Base-by-base conservation (phyloP, 768 basidiomycete genomes). In the Mycena olivaceomarginata region DNA sequence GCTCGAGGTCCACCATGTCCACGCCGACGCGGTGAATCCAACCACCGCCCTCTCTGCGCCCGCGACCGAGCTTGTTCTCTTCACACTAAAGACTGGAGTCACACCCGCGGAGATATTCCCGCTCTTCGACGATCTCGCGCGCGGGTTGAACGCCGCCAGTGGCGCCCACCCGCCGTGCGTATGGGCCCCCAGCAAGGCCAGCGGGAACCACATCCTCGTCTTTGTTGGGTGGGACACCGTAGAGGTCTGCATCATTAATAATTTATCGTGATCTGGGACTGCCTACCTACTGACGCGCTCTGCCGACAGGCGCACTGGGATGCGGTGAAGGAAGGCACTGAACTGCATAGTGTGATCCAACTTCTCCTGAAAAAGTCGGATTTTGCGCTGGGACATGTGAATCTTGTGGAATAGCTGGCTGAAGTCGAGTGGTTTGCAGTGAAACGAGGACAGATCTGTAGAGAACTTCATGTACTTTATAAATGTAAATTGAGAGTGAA, bases 201-300 rank as follows among this genome's bases (percentile, higher is more conserved):
- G 48, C 43, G 57, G 12, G 25, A 62, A 70, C 15, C 22, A 70
- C 6, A 18, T 70, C 22, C 37, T 60, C 41, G 69, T 70, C 5
- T 59, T 45, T 37, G 69, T 62, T 37, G 69, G 69, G 12, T 70
- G 69, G 69, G 59, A 70, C 20, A 70, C 57, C 16, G 69, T 70
- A 0, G 69, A 70, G 56, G 69, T 70, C 43, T 4, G 69, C 12
- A 25, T 45, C 46, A 7, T 25, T 7, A 45, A 31, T 15, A 15
- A 31, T 31, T 31, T 31, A 31, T 31, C 31, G 31, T 62, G 20
- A 59, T 8, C 15, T 31, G 57, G 13, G 25, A 59, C 37, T 37
- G 20, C 31, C 10, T 10, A 10, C 11, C 16, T 2, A 37, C 25
- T 31, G 13, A 59, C 25, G 25, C 9, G 9, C n/a, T 20, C 20